Conservation (phyloP, 164 flowering plant genomes). For the Liriodendron chinense region DNA sequence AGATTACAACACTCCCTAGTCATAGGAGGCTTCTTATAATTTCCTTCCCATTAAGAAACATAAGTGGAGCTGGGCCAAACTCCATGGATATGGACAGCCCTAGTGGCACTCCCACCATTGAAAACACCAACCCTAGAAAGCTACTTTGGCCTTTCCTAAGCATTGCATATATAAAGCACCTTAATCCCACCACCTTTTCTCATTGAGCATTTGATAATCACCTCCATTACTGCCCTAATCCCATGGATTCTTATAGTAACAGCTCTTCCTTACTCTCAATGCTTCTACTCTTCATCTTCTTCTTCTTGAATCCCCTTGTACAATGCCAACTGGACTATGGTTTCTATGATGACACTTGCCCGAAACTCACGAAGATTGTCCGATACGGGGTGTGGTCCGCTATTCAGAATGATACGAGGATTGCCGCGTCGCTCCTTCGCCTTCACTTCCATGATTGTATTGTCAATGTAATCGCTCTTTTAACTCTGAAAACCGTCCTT, state of each 20-base stretch:
- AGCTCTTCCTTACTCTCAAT: not conserved
- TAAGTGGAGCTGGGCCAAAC: not conserved
- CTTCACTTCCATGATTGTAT: conserved; percentile 80
- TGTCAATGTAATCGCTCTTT: conserved; percentile 45
- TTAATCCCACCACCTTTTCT: not conserved
- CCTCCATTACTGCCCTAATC: conserved; percentile 2
- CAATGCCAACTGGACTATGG: conserved; percentile 45
- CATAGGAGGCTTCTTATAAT: not conserved
- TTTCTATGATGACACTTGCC: conserved; percentile 56
- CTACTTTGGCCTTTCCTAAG: not conserved
- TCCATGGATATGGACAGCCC: not conserved
- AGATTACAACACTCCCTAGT: not conserved
- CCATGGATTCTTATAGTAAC: not conserved
- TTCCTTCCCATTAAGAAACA: not conserved
- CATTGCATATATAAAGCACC: conserved; percentile 29
- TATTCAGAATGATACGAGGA: conserved; percentile 55
- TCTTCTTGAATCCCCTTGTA: conserved; percentile 24
- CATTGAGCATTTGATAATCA: not conserved
- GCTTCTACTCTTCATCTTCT: conserved; percentile 26
- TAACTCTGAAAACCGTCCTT: no score
- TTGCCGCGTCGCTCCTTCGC: conserved; percentile 69
- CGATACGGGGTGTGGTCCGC: conserved; percentile 51
- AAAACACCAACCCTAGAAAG: not conserved
- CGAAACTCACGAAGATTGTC: conserved; percentile 48
- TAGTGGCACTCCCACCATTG: conserved; percentile 37